These are phyloP conservation scores for Salix arbutifolia DNA, from an alignment of 345 rosid genomes.

Conservation along the genomic window DNA sequence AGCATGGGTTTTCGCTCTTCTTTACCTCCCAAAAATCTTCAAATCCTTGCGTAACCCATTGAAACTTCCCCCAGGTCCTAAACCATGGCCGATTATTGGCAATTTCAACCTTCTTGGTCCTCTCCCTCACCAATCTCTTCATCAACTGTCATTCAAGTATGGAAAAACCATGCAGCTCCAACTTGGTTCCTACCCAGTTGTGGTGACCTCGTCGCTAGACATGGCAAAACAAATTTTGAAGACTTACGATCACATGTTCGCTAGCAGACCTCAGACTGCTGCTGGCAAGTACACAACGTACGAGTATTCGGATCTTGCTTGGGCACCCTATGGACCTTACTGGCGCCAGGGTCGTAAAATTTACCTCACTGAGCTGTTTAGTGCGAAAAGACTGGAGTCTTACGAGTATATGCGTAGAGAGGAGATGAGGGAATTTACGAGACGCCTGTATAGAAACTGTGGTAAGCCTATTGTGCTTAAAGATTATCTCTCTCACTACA, in stretches of 20 bases:
- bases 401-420: slow-evolving; percentile 52
- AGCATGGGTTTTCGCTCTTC: not conserved
- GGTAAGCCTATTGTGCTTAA: slow-evolving; percentile 30
- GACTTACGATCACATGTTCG: not conserved
- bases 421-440: slow-evolving; percentile 33
- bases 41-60: not conserved
- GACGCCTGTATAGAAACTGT: slow-evolving; percentile 7
- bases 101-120: slow-evolving; percentile 33
- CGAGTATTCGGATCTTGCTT: slow-evolving; percentile 51
- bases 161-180: slow-evolving; percentile 33
- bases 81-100: slow-evolving; percentile 36
- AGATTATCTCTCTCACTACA: slow-evolving; percentile 28
- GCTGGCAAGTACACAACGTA: slow-evolving; percentile 66
- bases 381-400: slow-evolving; percentile 49
- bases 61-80: slow-evolving; percentile 32
- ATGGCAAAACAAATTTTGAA: not conserved
- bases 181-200: slow-evolving; percentile 27
- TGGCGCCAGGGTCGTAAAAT: slow-evolving; percentile 65
- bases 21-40: not conserved
- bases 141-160: slow-evolving; percentile 23
- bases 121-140: slow-evolving; percentile 36
- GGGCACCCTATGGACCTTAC: slow-evolving; percentile 64
- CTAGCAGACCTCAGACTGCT: slow-evolving; percentile 44
- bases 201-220: not conserved
- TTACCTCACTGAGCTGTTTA: slow-evolving; percentile 55